Evolutionary conservation across 305 asterid genomes (phyloP).

Genomic region (Fraxinus velutina): DNA sequence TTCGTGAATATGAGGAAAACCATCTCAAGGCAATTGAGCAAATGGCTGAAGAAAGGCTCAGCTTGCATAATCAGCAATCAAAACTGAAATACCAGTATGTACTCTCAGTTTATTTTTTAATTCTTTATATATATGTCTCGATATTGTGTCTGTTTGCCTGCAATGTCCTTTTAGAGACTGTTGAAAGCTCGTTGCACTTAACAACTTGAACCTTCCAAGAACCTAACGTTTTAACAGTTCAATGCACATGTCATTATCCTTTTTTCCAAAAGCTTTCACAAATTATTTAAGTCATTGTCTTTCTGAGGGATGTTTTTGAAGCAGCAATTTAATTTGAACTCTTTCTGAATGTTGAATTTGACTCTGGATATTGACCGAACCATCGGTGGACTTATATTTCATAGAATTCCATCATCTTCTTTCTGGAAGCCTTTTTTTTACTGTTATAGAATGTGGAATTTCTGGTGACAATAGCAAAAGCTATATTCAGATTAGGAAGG

Average conservation of each 20-base stretch:
- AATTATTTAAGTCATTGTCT: constrained; percentile 2
- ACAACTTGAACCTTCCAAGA: neutral
- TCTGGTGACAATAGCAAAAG: neutral
- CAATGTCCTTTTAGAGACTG: constrained; percentile 7
- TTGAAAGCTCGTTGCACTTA: constrained; percentile 11
- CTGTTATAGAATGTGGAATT: neutral
- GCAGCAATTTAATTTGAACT: neutral
- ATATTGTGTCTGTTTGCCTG: constrained; percentile 5
- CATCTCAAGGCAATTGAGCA: constrained; percentile 90
- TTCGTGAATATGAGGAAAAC: constrained; percentile 96
- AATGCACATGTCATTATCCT: neutral
- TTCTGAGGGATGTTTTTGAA: neutral
- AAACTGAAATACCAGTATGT: constrained; percentile 89
- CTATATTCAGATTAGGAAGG: neutral
- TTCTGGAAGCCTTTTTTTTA: constrained; percentile 13
- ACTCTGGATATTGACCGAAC: neutral
- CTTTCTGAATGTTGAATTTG: constrained; percentile 12
- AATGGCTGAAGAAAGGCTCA: constrained; percentile 82
- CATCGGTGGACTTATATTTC: neutral
- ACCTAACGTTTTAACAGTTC: constrained; percentile 8
- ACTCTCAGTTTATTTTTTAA: constrained; percentile 18
- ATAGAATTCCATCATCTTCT: neutral
- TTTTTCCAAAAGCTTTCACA: neutral
- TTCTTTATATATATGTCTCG: neutral
- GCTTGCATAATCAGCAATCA: constrained; percentile 88